phyloP scores from a whole-genome alignment of 768 basidiomycete species.

The Boletus subparvulus region DNA sequence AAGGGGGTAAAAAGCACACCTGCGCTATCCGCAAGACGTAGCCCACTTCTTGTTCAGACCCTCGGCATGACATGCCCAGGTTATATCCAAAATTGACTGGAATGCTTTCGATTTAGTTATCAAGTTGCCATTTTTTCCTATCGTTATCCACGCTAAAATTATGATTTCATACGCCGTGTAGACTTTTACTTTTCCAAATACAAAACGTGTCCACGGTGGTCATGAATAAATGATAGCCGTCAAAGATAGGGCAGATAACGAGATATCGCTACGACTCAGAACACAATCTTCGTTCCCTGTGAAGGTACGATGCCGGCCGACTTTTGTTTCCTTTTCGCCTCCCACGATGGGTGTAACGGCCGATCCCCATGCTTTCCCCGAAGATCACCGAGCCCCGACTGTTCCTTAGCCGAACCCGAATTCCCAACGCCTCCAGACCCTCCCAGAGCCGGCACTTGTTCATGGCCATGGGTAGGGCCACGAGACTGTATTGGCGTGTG shows the following conservation, averaged over 20 bases:
- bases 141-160: background rate
- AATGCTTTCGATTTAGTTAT: background rate
- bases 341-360: constrained; percentile 93
- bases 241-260: background rate
- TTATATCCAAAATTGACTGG: background rate
- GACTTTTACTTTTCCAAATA: background rate
- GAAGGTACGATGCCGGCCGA: constrained; percentile 59
- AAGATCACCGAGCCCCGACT: background rate
- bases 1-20: constrained; percentile 50
- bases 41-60: background rate
- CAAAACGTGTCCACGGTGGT: background rate
- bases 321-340: constrained; percentile 83
- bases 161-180: background rate
- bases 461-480: background rate
- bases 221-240: background rate
- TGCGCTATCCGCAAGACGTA: constrained; percentile 33
- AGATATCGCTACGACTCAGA: constrained; percentile 21
- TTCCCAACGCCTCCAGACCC: background rate
- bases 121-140: background rate
- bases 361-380: constrained; percentile 14
- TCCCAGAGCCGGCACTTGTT: background rate
- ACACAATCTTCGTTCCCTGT: constrained; percentile 86
- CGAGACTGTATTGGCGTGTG: background rate
- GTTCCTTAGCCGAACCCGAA: background rate
- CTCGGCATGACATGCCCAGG: background rate